Base-by-base conservation (phyloP, 768 basidiomycete species). In the Vararia minispora region DNA sequence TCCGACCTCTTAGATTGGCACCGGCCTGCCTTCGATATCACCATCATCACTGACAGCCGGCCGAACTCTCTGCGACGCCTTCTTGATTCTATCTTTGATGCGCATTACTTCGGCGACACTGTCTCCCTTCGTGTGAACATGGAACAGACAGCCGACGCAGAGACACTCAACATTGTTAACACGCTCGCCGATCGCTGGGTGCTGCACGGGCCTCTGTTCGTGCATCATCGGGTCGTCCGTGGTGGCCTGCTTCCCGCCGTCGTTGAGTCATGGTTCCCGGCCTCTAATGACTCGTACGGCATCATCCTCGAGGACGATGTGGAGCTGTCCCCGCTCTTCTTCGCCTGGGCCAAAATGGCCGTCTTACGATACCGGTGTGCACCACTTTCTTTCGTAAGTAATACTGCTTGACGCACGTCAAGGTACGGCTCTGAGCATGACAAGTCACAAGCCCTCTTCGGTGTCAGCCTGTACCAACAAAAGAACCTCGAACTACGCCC, bases 221-320 rank as follows among this genome's bases (percentile, higher is more conserved):
- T 84, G 6, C 76, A 86, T 38, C 83, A 79, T 50, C 72, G 89
- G 18, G 67, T 88, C 40, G 58, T 83, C n/a, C 78, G 77, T 41
- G 87, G 76, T 2, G 88, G 87, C 4, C 64, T 91, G 14, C 70
- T 91, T 38, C 69, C 83, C 3, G 83, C 88, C 5, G 76, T 92
- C 11, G 80, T 89, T 11, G 88, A 90, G 58, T 84, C 85, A 4
- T 92, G 89, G 87, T 91, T 86, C 52, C 88, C 89, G 4, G 58
- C 63, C 18, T 66, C 69, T 22, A 69, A 86, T 43, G 61, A 90
- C 48, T 72, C 75, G 2, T 89, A 88, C 52, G 87, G 81, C 6
- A 53, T 91, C 14, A 59, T 91, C 14, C 68, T 91, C 16, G 88
- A 90, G 56, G 88, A 91, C 50, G 88, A 92, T 52, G 66, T 88